These are phyloP conservation scores for Fusarium denticulatum DNA, from an alignment of 2,329 filamentous ascomycete species.

Conservation along the genomic window DNA sequence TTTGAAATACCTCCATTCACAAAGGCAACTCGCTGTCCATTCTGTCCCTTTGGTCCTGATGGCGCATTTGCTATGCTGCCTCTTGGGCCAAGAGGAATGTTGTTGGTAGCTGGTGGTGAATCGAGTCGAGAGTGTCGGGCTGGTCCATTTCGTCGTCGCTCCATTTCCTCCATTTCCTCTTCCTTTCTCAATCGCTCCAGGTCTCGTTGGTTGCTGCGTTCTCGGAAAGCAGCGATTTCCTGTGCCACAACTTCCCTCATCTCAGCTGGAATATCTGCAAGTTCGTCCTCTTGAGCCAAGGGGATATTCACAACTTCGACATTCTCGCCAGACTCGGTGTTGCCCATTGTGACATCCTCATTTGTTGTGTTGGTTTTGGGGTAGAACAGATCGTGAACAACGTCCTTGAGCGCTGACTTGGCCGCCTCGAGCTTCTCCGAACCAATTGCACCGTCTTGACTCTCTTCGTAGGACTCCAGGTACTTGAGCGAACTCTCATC, in stretches of 20 bases:
- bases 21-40: slow-evolving; percentile 75
- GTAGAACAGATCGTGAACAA: slow-evolving; percentile 77
- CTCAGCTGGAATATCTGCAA: slow-evolving; percentile 93
- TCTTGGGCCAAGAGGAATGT: slow-evolving; percentile 50
- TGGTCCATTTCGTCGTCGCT: slow-evolving; percentile 76
- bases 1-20: slow-evolving; percentile 80
- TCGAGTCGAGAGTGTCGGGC: slow-evolving; percentile 72
- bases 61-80: slow-evolving; percentile 76
- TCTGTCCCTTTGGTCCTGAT: slow-evolving; percentile 71
- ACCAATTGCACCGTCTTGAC: slow-evolving; percentile 69
- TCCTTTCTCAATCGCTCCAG: slow-evolving; percentile 87
- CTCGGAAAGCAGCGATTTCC: slow-evolving; percentile 94
- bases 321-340: slow-evolving; percentile 69
- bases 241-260: slow-evolving; percentile 95
- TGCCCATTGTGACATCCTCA: slow-evolving; percentile 76
- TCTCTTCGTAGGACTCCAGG: slow-evolving; percentile 81
- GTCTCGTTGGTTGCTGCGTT: slow-evolving; percentile 88
- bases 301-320: slow-evolving; percentile 92
- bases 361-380: slow-evolving; percentile 60
- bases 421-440: slow-evolving; percentile 77
- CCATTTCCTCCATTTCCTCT: slow-evolving; percentile 90
- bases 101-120: slow-evolving; percentile 75
- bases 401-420: slow-evolving; percentile 72
- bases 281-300: slow-evolving; percentile 86
- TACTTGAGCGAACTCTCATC: slow-evolving; percentile 87